phyloP scores from a whole-genome alignment of 306 rosid species.

The Fragaria vesca region DNA sequence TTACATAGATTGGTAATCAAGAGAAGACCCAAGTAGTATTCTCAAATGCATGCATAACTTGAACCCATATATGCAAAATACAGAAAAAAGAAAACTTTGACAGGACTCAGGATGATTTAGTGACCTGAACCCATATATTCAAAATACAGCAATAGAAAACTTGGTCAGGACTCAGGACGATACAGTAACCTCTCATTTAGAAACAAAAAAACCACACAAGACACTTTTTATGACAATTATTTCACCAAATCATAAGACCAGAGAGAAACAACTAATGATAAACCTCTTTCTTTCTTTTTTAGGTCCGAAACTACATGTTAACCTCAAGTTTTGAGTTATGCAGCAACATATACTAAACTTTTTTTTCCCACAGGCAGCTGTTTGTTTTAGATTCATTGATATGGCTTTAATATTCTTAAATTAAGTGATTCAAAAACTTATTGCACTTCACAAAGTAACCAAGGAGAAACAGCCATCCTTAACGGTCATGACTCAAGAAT shows the following conservation, averaged over 20 bases:
- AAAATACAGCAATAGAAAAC: not conserved
- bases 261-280: not conserved
- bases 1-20: slow-evolving; percentile 18
- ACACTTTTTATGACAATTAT: not conserved
- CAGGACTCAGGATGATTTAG: not conserved
- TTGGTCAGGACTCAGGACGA: not conserved
- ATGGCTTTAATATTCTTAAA: not conserved
- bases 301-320: not conserved
- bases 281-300: no score
- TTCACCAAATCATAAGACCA: not conserved
- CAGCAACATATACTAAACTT: not conserved
- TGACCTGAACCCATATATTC: not conserved
- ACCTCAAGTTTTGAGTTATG: not conserved
- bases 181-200: not conserved
- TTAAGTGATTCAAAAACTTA: not conserved
- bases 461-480: not conserved
- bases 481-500: not conserved
- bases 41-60: not conserved
- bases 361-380: not conserved
- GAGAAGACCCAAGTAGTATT: not conserved
- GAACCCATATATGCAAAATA: not conserved
- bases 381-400: not conserved
- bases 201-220: not conserved
- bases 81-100: not conserved
- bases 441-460: not conserved